Conservation (phyloP, 2,329 filamentous ascomycete genomes). For the Diaporthe destruens region DNA sequence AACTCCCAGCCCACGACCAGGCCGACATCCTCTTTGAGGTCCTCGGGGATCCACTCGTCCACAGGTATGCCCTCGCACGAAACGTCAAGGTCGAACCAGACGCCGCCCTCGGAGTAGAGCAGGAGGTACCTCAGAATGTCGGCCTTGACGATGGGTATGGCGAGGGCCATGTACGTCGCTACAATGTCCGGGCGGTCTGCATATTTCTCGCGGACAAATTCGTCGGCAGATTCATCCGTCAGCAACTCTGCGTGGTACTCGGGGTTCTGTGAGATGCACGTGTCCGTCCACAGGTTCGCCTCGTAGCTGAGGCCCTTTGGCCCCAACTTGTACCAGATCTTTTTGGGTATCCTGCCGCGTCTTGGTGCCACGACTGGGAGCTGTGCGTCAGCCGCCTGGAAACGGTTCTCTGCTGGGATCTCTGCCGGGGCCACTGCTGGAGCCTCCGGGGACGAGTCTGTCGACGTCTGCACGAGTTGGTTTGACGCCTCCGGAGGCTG, state of each 20-base stretch:
- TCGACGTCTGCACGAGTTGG: background rate
- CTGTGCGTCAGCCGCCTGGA: background rate
- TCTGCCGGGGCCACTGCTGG: background rate
- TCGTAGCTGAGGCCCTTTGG: slow-evolving; percentile 51
- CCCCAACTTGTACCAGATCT: slow-evolving; percentile 56
- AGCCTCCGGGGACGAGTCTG: background rate
- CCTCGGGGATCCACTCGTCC: slow-evolving; percentile 51
- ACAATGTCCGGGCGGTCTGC: slow-evolving; percentile 45
- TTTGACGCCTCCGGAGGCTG: background rate
- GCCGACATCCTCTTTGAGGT: slow-evolving; percentile 34
- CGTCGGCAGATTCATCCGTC: slow-evolving; percentile 51
- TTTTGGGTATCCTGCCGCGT: slow-evolving; percentile 37
- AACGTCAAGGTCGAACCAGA: slow-evolving; percentile 70
- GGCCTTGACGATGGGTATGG: slow-evolving; percentile 64
- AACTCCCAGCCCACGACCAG: slow-evolving; percentile 50
- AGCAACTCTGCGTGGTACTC: slow-evolving; percentile 46
- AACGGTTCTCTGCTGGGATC: background rate
- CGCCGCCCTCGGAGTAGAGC: slow-evolving; percentile 80
- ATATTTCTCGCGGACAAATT: slow-evolving; percentile 72
- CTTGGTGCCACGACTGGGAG: background rate
- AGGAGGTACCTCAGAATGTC: slow-evolving; percentile 78
- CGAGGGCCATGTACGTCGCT: slow-evolving; percentile 44
- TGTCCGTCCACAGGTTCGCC: slow-evolving; percentile 49
- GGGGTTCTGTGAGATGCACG: slow-evolving; percentile 48
- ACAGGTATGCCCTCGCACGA: slow-evolving; percentile 52